A percentile compares a stretch with the other conserved stretches of the same genome.
These are phyloP conservation scores for Cucurbita pepo DNA, from an alignment of 306 rosid species.

Conservation along the genomic window DNA sequence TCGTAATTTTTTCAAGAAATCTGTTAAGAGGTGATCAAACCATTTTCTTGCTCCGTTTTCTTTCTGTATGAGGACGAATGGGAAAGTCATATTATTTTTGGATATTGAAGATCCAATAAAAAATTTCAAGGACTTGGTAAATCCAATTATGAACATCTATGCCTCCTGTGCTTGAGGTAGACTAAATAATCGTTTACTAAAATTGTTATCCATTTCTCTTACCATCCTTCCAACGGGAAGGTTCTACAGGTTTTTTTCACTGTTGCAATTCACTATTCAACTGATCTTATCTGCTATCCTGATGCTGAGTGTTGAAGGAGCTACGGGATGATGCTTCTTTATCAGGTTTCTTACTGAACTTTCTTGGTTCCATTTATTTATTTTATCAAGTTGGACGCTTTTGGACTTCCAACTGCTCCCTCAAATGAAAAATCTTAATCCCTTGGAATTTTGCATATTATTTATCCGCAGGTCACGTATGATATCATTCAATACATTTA, in stretches of 20 bases:
- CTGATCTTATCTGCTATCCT: not conserved
- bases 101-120: not conserved
- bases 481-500: not conserved
- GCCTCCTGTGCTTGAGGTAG: no score
- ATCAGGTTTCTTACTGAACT: not conserved
- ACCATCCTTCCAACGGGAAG: not conserved
- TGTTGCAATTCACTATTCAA: not conserved
- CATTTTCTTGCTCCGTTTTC: not conserved
- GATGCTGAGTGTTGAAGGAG: not conserved
- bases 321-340: not conserved
- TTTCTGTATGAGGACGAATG: not conserved
- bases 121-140: not conserved
- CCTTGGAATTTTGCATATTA: not conserved
- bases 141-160: not conserved
- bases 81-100: not conserved
- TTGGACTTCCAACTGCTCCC: not conserved
- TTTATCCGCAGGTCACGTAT: not conserved
- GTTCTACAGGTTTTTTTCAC: not conserved
- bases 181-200: not conserved
- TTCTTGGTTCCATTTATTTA: not conserved
- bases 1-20: not conserved
- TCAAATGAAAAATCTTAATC: not conserved
- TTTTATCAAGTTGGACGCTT: not conserved
- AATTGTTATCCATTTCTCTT: not conserved
- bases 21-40: not conserved